Evolutionary conservation across 2,329 filamentous ascomycete species (phyloP).

Genomic region (Fusarium papillatum): DNA sequence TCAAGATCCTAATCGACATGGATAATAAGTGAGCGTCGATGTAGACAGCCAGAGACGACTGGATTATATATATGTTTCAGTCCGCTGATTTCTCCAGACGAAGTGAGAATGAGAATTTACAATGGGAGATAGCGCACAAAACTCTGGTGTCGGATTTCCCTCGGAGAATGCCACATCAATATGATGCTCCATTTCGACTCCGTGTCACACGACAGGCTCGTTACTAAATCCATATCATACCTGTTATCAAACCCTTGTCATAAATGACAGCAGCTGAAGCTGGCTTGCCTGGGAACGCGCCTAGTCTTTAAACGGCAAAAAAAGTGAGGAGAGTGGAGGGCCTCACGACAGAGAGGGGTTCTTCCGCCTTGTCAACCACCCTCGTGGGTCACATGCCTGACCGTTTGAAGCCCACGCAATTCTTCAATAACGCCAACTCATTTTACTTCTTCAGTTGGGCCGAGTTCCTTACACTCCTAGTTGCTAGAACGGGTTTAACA

Average conservation of each 20-base stretch:
- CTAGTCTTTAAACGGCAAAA: background rate
- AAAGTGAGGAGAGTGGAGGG: background rate
- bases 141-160: background rate
- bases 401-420: background rate
- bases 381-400: background rate
- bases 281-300: background rate
- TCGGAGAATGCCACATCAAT: background rate
- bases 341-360: background rate
- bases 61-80: no score
- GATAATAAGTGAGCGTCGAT: no score
- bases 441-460: background rate
- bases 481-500: background rate
- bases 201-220: background rate
- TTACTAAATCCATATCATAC: background rate
- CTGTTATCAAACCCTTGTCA: background rate
- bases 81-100: background rate
- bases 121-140: background rate
- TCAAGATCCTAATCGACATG: no score
- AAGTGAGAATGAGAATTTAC: background rate
- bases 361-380: background rate
- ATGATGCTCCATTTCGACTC: background rate
- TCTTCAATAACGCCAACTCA: background rate
- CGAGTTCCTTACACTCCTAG: background rate
- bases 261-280: background rate
- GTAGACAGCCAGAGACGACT: no score